Conservation (phyloP, 2,329 filamentous ascomycete genomes). For the Acarospora socialis region DNA sequence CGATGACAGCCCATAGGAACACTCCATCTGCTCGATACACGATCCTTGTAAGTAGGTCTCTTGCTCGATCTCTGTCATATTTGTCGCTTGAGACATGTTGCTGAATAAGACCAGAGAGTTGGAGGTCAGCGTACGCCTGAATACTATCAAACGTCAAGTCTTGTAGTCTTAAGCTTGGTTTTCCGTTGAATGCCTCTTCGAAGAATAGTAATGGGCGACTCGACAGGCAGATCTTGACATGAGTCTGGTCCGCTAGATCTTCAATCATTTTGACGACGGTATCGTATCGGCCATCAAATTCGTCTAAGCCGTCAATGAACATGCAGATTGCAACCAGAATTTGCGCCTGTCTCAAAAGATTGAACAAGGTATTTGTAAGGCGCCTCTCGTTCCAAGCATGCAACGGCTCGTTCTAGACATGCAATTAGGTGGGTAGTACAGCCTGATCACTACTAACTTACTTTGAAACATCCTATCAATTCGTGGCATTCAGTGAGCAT, state of each 20-base stretch:
- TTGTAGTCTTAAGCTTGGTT: conserved; percentile 3
- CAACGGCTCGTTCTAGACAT: neutral
- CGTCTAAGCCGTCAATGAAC: conserved; percentile 24
- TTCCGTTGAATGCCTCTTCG: conserved; percentile 15
- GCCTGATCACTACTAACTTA: neutral
- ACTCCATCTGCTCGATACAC: conserved; percentile 2
- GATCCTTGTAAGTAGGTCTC: too few species aligned
- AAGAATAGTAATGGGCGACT: conserved; percentile 21
- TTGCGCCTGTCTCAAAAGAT: conserved; percentile 1
- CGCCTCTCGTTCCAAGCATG: conserved; percentile 3
- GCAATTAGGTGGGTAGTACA: too few species aligned
- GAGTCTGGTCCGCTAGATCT: conserved; percentile 3
- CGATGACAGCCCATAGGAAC: conserved; percentile 7
- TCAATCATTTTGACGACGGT: conserved; percentile 14
- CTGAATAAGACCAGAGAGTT: too few species aligned
- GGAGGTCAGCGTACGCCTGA: too few species aligned
- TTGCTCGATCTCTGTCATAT: too few species aligned
- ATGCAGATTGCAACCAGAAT: conserved; percentile 15
- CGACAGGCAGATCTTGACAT: conserved; percentile 17
- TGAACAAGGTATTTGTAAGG: neutral
- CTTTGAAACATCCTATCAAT: too few species aligned
- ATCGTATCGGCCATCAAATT: conserved; percentile 18
- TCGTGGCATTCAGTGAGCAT: conserved; percentile 19
- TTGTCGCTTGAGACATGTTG: too few species aligned
- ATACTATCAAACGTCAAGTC: too few species aligned